Evolutionary conservation across 1,284 basidiomycete genomes (phyloP).

Genomic region (Anthracocystis panici-leucophaei): DNA sequence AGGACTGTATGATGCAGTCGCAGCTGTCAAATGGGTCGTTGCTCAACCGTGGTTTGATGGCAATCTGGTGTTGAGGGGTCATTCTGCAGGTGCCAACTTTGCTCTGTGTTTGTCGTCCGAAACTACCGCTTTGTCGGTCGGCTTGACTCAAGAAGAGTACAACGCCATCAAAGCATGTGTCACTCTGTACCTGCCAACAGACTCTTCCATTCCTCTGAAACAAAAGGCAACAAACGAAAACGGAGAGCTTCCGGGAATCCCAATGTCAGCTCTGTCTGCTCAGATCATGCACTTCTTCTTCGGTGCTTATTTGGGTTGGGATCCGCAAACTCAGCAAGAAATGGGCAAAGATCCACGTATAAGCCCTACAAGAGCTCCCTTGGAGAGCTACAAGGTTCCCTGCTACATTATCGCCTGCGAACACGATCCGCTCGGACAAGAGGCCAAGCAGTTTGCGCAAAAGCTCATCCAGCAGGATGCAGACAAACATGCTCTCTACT

Average conservation of each 20-base stretch:
- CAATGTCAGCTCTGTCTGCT: slow-evolving; percentile 28
- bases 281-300: slow-evolving; percentile 46
- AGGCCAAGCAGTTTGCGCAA: slow-evolving; percentile 22
- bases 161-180: slow-evolving; percentile 34
- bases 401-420: slow-evolving; percentile 45
- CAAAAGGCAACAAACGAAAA: slow-evolving; percentile 40
- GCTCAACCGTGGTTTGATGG: slow-evolving; percentile 42
- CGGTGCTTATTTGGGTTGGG: slow-evolving; percentile 33
- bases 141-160: slow-evolving; percentile 29
- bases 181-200: slow-evolving; percentile 36
- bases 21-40: slow-evolving; percentile 33
- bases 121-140: slow-evolving; percentile 19
- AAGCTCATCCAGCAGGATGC: slow-evolving; percentile 9
- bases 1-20: slow-evolving; percentile 28
- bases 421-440: slow-evolving; percentile 40
- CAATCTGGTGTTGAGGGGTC: slow-evolving; percentile 30
- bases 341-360: slow-evolving; percentile 33
- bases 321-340: slow-evolving; percentile 3
- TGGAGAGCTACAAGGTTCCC: slow-evolving; percentile 24
- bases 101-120: slow-evolving; percentile 20
- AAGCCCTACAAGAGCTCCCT: slow-evolving; percentile 17
- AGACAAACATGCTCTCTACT: slow-evolving; percentile 25
- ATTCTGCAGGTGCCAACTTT: slow-evolving; percentile 38
- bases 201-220: slow-evolving; percentile 24
- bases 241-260: slow-evolving; percentile 21